These are phyloP conservation scores for Suillus subaureus DNA, from an alignment of 768 basidiomycete genomes.

Conservation along the genomic window DNA sequence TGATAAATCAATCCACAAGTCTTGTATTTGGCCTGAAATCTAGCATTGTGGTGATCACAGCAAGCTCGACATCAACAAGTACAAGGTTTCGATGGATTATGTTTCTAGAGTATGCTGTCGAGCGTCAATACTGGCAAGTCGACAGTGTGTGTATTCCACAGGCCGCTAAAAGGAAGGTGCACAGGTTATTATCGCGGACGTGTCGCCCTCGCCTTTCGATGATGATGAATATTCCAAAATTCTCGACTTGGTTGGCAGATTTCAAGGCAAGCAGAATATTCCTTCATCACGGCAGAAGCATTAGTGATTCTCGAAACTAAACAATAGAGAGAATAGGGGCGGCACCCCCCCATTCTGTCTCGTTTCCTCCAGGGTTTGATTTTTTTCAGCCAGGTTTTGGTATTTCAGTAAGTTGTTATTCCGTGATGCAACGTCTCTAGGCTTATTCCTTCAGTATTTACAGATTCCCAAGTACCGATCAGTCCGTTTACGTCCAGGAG, in stretches of 20 bases:
- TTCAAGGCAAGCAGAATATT: slow-evolving; percentile 4
- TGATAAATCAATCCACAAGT: too few species aligned
- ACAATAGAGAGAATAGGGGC: not conserved
- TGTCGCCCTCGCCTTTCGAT: slow-evolving; percentile 7
- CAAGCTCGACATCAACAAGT: not conserved
- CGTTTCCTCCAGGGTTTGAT: not conserved
- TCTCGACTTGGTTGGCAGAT: slow-evolving; percentile 1
- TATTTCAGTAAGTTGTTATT: slow-evolving; percentile 39
- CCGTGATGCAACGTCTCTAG: not conserved
- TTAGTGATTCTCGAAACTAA: not conserved
- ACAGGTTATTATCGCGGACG: too few species aligned
- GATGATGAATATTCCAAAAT: not conserved
- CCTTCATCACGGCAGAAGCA: not conserved
- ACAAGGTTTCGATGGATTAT: not conserved
- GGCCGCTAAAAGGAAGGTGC: too few species aligned
- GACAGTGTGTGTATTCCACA: not conserved
- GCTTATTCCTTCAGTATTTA: slow-evolving; percentile 45
- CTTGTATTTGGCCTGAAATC: too few species aligned
- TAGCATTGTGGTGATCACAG: too few species aligned
- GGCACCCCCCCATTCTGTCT: not conserved
- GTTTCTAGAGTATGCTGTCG: slow-evolving; percentile 19
- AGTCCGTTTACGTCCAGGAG: slow-evolving; percentile 35
- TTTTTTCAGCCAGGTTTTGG: slow-evolving; percentile 38
- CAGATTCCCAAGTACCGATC: slow-evolving; percentile 48
- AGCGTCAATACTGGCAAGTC: slow-evolving; percentile 26